Evolutionary conservation across 1,139 yeast species (phyloP).

Genomic region (Protomyces inundatus): DNA sequence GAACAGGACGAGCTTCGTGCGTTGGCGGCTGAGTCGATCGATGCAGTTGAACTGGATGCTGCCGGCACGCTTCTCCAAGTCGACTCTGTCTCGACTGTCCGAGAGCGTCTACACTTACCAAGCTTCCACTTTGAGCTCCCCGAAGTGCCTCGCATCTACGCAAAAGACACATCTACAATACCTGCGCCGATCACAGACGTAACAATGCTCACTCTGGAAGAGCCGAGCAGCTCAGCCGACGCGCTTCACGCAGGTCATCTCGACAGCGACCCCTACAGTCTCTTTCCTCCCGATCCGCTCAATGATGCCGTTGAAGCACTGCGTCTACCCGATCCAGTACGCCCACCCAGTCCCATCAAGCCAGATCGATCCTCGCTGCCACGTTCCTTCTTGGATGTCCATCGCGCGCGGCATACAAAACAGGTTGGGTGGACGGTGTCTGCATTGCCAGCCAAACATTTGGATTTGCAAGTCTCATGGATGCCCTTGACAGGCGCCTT

Average conservation of each 20-base stretch:
- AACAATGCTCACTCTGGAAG: background rate
- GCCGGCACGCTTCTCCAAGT: background rate
- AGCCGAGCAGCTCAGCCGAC: background rate
- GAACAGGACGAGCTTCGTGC: background rate
- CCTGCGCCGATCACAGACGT: background rate
- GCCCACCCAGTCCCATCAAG: background rate
- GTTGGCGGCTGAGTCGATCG: background rate
- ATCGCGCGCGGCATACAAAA: background rate
- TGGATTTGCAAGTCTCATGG: background rate
- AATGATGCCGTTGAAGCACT: background rate
- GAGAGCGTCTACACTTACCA: background rate
- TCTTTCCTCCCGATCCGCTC: background rate
- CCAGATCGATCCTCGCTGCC: background rate
- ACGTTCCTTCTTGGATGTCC: background rate
- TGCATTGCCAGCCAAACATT: background rate
- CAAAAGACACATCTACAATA: background rate
- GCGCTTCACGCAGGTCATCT: too few species aligned
- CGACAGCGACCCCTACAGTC: background rate
- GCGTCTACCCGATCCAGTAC: background rate
- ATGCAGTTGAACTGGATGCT: background rate
- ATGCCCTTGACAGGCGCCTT: background rate
- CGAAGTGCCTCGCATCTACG: background rate
- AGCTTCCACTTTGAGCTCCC: background rate
- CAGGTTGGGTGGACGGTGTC: background rate
- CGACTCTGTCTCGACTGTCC: background rate